Evolutionary conservation across 768 basidiomycete genomes (phyloP), one percentile per base, ranked within the genome.

Genomic region (Auriscalpium vulgare): DNA sequence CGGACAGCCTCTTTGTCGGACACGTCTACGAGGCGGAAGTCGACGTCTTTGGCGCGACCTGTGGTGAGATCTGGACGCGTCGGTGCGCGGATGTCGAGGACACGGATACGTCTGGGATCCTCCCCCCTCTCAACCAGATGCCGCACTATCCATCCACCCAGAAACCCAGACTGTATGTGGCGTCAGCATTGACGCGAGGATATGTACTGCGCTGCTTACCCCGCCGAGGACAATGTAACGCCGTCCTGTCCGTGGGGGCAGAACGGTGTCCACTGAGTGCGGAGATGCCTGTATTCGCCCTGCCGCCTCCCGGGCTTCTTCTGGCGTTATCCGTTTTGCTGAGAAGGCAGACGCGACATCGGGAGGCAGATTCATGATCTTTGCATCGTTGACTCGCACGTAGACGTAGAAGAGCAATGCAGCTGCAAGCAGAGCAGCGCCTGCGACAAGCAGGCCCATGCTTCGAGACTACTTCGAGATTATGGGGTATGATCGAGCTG

Each of bases 211-310:
- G 10, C 11, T 46, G 78, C 80, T 59, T 65, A 87, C 86, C 62
- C 88, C 88, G 54, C 88, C 88, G 38, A 87, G 77, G 4, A 91
- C 75, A 56, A 90, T 87, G 66, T 91, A 90, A 50, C 82, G 75
- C 54, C 88, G 76, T 17, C 86, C 87, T 0, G 88, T 91, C 67
- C 74, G 83, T 3, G 81, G 81, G 6, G 85, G 84, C 29, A 88
- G 67, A 55, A 82, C 73, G 46, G 76, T 72, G 8, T 71, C 59
- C 40, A 75, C 69, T 36, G 69, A 63, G 53, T 75, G 62, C 59
- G 75, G 72, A 2, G 59, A 55, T 8, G 67, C 63, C 4, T 61
- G 65, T n/a, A 82, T 66, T 19, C 65, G 54, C 10, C 69, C 67
- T 1, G 78, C 76, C 2, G 73, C 69, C 19, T 50, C 55, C 34